Base-by-base conservation (phyloP, 768 basidiomycete genomes). In the Serendipita sp. region DNA sequence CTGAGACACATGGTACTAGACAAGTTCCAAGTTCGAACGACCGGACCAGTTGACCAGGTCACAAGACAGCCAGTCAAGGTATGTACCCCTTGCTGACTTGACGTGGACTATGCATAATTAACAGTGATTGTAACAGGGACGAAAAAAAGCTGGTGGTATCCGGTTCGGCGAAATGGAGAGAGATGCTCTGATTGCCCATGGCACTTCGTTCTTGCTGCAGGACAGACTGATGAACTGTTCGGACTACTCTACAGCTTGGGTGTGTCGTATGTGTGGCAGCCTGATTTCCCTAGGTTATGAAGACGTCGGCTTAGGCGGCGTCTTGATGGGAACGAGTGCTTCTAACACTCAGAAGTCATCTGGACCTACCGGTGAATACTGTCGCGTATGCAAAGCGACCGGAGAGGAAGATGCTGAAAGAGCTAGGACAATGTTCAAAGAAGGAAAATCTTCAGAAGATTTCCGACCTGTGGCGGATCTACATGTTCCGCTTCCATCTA, bases 111-210 rank as follows among this genome's bases (percentile, higher is more conserved):
- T n/a, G 48, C 8, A n/a, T 51, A 13, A 41, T 41, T 41, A 13
- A 41, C 13, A 2, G 41, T 41, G 41, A 41, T 13, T 13, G 13
- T 41, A 5, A 48, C 73, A 91, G 93, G 96, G 96, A 65, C 89
- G 96, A 67, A 98, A 97, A 82, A 89, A 93, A 64, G 91, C 90
- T 48, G 96, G 96, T 70, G 96, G 96, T 71, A 99, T 99, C 72
- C 93, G 96, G 64, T 98, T 99, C 73, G 96, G 96, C 70, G 96
- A 99, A 78, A 99, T 99, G 96, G 96, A 99, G 75, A 89, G 96
- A 63, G 96, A 99, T 73, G 96, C 96, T 10, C 82, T 99, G 63
- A 94, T 99, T 69, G 96, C 96, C 2, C 96, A 99, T 74, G 96
- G 96, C 51, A 96, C 96, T 13, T 93, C 94, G 1, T 99, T 96